These are phyloP conservation scores for Amanita thiersii DNA, from an alignment of 768 basidiomycete genomes.

Conservation along the genomic window DNA sequence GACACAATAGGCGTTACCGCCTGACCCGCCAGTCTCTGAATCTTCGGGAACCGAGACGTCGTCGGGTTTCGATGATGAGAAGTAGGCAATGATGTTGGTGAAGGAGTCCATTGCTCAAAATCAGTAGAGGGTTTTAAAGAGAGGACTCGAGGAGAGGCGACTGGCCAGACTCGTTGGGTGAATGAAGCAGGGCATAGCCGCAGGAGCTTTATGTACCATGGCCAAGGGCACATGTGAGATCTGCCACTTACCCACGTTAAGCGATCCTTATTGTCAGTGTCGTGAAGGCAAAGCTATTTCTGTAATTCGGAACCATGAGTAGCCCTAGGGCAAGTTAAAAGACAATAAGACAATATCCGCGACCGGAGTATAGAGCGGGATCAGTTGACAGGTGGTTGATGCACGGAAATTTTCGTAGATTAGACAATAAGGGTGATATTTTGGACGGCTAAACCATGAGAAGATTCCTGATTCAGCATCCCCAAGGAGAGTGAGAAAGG, in stretches of 20 bases:
- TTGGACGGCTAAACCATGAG: neutral
- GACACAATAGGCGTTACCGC: conserved; percentile 8
- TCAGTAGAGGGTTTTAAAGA: neutral
- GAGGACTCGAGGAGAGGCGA: neutral
- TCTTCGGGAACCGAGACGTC: conserved; percentile 12
- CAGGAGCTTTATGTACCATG: no score
- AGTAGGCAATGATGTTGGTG: conserved; percentile 12
- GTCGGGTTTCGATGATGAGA: conserved; percentile 10
- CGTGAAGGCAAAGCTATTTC: neutral
- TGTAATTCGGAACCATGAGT: neutral
- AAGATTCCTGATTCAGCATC: neutral
- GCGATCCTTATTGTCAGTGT: neutral
- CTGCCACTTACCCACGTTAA: no score
- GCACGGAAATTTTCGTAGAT: neutral
- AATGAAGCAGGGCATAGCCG: no score
- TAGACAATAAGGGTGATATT: neutral
- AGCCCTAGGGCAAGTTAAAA: no score
- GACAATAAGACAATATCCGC: neutral
- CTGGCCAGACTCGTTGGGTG: neutral
- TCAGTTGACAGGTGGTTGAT: neutral
- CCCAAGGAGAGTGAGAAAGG: no score
- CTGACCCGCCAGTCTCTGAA: conserved; percentile 4
- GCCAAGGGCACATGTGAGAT: neutral
- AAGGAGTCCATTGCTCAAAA: conserved; percentile 18
- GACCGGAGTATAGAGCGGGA: neutral